Percentiles rank a stretch among this genome's conserved stretches.
Evolutionary conservation across 306 rosid genomes (phyloP).

Genomic region (Dalbergia cultrata): DNA sequence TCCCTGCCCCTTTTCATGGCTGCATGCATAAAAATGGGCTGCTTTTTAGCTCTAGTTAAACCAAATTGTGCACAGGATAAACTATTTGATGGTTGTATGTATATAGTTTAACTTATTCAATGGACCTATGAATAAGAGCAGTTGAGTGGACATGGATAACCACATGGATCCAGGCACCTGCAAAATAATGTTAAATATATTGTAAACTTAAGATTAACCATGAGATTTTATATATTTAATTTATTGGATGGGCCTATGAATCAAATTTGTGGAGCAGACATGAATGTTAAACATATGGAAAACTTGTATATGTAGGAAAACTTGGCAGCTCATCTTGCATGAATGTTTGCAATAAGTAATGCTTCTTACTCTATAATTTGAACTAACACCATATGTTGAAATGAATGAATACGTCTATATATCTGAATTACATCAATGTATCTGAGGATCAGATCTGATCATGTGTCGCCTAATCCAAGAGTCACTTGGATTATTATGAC

Average conservation of each 20-base stretch:
- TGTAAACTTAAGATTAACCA: constrained; percentile 24
- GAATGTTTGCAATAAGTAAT: constrained; percentile 29
- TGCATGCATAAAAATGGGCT: constrained; percentile 10
- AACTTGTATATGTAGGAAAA: constrained; percentile 14
- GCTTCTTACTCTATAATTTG: constrained; percentile 29
- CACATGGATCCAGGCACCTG: constrained; percentile 19
- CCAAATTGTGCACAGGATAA: constrained; percentile 6
- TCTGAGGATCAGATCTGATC: constrained; percentile 21
- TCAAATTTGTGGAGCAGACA: constrained; percentile 11
- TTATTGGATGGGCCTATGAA: constrained; percentile 16
- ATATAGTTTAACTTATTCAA: not conserved
- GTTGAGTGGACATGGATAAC: constrained; percentile 13
- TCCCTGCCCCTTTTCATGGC: not conserved
- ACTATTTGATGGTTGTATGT: constrained; percentile 1
- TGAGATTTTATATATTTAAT: constrained; percentile 18
- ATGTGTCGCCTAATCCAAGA: constrained; percentile 21
- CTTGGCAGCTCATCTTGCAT: constrained; percentile 5
- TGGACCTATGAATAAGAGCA: constrained; percentile 30
- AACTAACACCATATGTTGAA: constrained; percentile 15
- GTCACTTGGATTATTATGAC: constrained; percentile 30
- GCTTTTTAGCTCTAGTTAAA: constrained; percentile 9
- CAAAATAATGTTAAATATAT: constrained; percentile 18
- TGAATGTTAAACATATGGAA: constrained; percentile 1
- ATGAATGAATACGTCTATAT: constrained; percentile 4
- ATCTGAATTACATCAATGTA: constrained; percentile 17